These are phyloP conservation scores for Chalara sp. DNA, from an alignment of 2,329 filamentous ascomycete species.

Conservation along the genomic window DNA sequence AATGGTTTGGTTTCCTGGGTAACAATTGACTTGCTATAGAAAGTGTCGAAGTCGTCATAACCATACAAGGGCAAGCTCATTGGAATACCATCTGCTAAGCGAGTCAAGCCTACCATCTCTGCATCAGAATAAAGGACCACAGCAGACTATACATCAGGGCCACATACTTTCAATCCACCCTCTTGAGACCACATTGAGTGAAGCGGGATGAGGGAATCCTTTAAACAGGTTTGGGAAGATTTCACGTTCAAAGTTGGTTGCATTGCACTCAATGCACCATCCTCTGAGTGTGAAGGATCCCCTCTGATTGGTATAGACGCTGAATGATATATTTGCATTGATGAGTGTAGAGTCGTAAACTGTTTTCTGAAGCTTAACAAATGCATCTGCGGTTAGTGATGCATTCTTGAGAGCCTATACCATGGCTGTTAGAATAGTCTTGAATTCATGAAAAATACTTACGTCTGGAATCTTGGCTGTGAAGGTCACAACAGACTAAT, in stretches of 20 bases:
- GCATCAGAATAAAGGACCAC: too few relatives aligned
- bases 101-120: constrained; percentile 2
- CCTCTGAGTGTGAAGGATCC: constrained; percentile 29
- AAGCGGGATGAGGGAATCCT: constrained; percentile 21
- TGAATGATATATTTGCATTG: constrained; percentile 32
- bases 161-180: constrained; percentile 9
- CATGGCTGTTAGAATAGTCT: too few relatives aligned
- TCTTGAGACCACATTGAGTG: constrained; percentile 17
- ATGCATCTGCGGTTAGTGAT: not conserved
- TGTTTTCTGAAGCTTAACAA: constrained; percentile 4
- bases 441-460: too few relatives aligned
- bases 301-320: constrained; percentile 33
- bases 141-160: too few relatives aligned
- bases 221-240: constrained; percentile 31
- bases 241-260: constrained; percentile 29
- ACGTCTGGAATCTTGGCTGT: constrained; percentile 4
- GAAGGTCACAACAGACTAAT: not conserved
- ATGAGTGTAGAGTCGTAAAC: constrained; percentile 12
- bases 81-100: constrained; percentile 2
- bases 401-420: constrained; percentile 12
- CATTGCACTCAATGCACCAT: constrained; percentile 30
- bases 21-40: constrained; percentile 14
- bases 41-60: constrained; percentile 10
- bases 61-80: constrained; percentile 10
- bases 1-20: constrained; percentile 7